phyloP scores from a whole-genome alignment of 2,329 filamentous ascomycete genomes.

The Aspergillus sp. region DNA sequence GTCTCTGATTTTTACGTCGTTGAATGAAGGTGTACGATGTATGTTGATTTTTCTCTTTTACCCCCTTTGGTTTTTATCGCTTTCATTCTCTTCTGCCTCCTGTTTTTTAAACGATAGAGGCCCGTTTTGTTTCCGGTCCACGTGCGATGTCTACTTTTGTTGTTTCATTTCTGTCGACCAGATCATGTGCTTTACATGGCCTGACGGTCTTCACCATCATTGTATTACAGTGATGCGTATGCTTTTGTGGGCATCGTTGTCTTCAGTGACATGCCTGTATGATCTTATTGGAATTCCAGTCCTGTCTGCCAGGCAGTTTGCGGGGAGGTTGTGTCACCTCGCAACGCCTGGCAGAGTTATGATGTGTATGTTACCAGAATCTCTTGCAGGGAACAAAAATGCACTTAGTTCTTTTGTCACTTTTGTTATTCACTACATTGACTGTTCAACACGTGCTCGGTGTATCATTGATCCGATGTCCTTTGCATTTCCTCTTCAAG shows the following conservation, averaged over 20 bases:
- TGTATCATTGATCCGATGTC: neutral
- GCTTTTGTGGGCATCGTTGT: conserved; percentile 4
- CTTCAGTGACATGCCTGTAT: conserved; percentile 6
- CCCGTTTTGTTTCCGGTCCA: conserved; percentile 5
- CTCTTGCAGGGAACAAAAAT: conserved; percentile 12
- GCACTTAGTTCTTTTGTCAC: conserved; percentile 1
- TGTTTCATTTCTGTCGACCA: neutral
- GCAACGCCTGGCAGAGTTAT: conserved; percentile 13
- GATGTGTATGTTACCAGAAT: conserved; percentile 19
- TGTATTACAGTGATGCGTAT: conserved; percentile 4
- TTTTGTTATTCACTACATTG: neutral
- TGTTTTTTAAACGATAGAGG: conserved; percentile 6
- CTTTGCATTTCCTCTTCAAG: neutral
- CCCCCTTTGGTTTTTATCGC: conserved; percentile 3
- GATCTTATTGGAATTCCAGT: conserved; percentile 3
- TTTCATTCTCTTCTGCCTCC: conserved; percentile 8
- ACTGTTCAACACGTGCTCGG: neutral
- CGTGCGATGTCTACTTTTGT: conserved; percentile 9
- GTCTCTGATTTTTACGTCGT: conserved; percentile 25
- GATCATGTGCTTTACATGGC: neutral
- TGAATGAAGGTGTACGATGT: conserved; percentile 25
- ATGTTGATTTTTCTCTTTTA: conserved; percentile 14
- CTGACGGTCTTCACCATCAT: neutral
- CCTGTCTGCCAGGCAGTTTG: neutral
- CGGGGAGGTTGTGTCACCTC: neutral